A percentile compares a stretch with the other conserved stretches of the same genome.
These are phyloP conservation scores for Blastobotrys malaysiensis DNA, from an alignment of 1,139 yeast genomes.

Conservation along the genomic window DNA sequence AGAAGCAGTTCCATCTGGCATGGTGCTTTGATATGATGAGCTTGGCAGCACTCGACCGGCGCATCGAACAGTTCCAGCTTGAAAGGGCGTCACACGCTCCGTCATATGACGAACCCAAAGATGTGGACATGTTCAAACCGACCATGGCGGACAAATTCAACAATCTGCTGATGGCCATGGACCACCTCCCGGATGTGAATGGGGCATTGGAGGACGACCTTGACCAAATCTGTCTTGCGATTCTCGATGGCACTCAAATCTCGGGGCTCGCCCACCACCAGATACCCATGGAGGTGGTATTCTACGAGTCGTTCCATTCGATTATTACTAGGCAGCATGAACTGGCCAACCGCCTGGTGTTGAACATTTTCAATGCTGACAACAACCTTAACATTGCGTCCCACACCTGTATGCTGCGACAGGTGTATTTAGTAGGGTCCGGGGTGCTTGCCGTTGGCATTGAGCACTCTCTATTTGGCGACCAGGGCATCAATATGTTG, in stretches of 20 bases:
- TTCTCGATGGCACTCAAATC: constrained; percentile 8
- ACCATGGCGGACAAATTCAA: not conserved
- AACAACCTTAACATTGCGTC: constrained; percentile 10
- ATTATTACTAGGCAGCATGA: constrained; percentile 15
- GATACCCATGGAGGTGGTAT: not conserved
- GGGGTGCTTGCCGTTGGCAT: constrained; percentile 18
- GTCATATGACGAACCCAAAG: not conserved
- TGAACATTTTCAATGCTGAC: constrained; percentile 12
- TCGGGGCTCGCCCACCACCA: not conserved
- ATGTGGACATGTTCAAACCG: not conserved
- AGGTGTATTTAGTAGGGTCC: constrained; percentile 15
- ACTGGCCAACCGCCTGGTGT: constrained; percentile 18
- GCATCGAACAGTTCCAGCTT: not conserved
- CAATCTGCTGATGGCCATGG: not conserved
- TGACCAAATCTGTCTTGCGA: constrained; percentile 8
- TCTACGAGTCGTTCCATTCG: not conserved
- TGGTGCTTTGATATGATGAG: constrained; percentile 13
- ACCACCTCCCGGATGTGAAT: constrained; percentile 5
- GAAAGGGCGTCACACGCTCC: not conserved
- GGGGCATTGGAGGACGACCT: constrained; percentile 10
- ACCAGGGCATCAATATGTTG: constrained; percentile 6
- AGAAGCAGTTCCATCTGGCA: constrained; percentile 9
- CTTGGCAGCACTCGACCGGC: not conserved
- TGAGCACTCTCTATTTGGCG: constrained; percentile 18
- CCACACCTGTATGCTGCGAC: constrained; percentile 15